Base-by-base conservation (phyloP, 768 basidiomycete species). In the Russula emetica region DNA sequence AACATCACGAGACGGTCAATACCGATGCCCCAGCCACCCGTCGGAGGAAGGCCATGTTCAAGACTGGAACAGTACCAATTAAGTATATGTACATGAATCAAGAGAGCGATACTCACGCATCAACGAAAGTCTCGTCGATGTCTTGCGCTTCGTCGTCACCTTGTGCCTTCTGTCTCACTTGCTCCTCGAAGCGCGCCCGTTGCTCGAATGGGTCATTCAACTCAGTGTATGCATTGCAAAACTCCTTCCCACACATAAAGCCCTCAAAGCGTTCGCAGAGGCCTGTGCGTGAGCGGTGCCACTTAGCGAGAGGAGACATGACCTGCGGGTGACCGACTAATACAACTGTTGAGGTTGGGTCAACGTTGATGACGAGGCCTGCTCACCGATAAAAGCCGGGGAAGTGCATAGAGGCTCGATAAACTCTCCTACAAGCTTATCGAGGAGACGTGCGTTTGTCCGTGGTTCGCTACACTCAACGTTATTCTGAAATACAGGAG, bases 181-280 rank as follows among this genome's bases (percentile, higher is more conserved):
- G 92, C 75, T 98, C 97, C 76, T 96, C 93, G 76, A 99, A 99
- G 67, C 97, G 86, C 71, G 92, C 78, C 40, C 94, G 82, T 77
- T 99, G 97, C 75, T 94, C 92, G 73, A 95, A 96, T 0, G 94
- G 97, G 77, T 99, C 97, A 78, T 99, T 99, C 81, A 99, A 84
- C 80, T 99, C 97, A 47, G 97, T 99, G 75, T 99, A 99, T 26
- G 97, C 96, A 71, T 99, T 98, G 81, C 93, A 95, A 76, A 98
- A 87, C 77, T 98, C 96, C 82, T 97, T 95, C 63, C 93, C 93
- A 58, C 94, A 96, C 83, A 99, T 84, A 84, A 99, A 99, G 10
- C 86, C 93, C 75, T 99, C 97, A 78, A 99, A 99, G 20, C 97
- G 94, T 76, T 99, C 97, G 76, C 97, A 98, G 28, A 99, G 82